Base-by-base conservation (phyloP, 352 stramenopile genomes). In the Aphanomyces stellatus region DNA sequence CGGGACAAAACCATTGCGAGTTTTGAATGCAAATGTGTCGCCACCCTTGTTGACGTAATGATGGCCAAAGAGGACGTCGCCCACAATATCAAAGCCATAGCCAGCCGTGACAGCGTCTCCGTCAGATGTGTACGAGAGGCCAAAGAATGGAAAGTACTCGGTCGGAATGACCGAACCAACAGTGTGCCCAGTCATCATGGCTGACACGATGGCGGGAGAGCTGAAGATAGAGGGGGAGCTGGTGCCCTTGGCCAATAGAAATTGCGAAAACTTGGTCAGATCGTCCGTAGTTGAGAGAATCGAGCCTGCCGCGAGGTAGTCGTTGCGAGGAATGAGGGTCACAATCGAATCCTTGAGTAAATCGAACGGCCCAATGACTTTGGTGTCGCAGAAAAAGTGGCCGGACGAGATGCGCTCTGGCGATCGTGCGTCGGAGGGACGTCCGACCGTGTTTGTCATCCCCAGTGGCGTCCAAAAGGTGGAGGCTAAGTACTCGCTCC, bases 11-110 rank as follows among this genome's bases (percentile, higher is more conserved):
- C 82, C 80, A 3, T 76, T 88, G 15, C 80, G 76, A 3, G 80
- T 88, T 11, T 87, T 73, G 43, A 88, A 80, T 2, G 78, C 60
- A 2, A 69, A 33, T 3, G 78, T 84, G 65, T 90, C 82, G 2
- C 79, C 80, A 28, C 78, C 79, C 65, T 90, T 90, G 70, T 90
- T 80, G n/a, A 76, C 73, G 61, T 90, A 88, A 31, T 78, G 74
- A 55, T 86, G 75, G 4, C 82, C 82, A 78, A 78, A 88, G 41
- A 86, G 72, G 0, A 73, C 79, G 13, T 77, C 70, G 0, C 73
- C 76, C 43, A 86, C 67, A 59, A 78, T 82, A 46, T 90, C 82
- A 48, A 90, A 79, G 17, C 80, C 82, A 28, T 90, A 90, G 3
- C 82, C 82, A 3, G 80, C 78, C 1, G 77, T 69, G 19, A 88